phyloP scores from a whole-genome alignment of 2,329 filamentous ascomycete genomes.

The Pseudogymnoascus sp. region DNA sequence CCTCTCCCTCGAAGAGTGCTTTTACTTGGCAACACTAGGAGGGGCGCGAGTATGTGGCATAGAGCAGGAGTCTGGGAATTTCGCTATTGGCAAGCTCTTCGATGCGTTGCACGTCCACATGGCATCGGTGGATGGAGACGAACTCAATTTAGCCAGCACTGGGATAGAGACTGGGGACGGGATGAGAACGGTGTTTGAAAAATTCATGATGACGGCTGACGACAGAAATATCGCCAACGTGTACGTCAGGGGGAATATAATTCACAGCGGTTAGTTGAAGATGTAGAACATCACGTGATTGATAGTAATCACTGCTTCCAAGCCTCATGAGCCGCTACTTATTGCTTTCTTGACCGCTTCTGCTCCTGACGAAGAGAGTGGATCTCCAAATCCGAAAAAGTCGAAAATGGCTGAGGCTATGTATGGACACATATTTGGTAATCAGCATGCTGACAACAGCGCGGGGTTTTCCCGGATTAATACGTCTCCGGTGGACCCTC shows the following conservation, averaged over 20 bases:
- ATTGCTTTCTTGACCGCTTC: background rate
- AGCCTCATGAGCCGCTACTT: background rate
- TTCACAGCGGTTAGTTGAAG: background rate
- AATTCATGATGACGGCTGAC: constrained; percentile 89
- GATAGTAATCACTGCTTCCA: background rate
- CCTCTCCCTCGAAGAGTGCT: constrained; percentile 23
- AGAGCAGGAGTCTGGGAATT: constrained; percentile 60
- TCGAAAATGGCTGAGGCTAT: constrained; percentile 11
- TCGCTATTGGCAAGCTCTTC: constrained; percentile 77
- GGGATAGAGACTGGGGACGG: constrained; percentile 11
- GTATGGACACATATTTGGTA: background rate
- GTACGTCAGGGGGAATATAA: constrained; percentile 63
- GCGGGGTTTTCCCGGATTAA: constrained; percentile 2
- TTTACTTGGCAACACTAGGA: constrained; percentile 43
- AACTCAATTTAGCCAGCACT: constrained; percentile 11
- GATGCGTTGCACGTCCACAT: constrained; percentile 75
- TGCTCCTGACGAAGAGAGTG: background rate
- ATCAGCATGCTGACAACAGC: background rate
- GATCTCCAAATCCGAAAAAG: constrained; percentile 20
- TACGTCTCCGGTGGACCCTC: background rate
- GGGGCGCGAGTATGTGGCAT: constrained; percentile 45
- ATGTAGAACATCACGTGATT: background rate
- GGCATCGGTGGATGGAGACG: constrained; percentile 47
- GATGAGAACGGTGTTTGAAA: constrained; percentile 45
- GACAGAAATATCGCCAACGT: constrained; percentile 79